Base-by-base conservation (phyloP, 163 green algal genomes). In the Volvox carteri region DNA sequence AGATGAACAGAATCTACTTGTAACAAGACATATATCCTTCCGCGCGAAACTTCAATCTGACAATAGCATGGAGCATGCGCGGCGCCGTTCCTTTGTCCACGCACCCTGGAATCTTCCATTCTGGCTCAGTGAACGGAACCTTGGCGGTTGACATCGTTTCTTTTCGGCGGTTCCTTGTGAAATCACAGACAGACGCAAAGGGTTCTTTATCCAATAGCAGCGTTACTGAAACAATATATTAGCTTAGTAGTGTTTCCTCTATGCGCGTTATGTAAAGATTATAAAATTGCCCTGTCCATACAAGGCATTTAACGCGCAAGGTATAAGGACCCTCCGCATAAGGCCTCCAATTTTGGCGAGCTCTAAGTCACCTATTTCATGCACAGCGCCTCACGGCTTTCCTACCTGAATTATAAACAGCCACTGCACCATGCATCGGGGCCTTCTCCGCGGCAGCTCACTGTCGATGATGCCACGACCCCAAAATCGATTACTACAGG, bases 21-120 rank as follows among this genome's bases (percentile, higher is more conserved):
- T n/a, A n/a, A n/a, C n/a, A n/a, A n/a, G n/a, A n/a, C n/a, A n/a
- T n/a, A n/a, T n/a, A n/a, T n/a, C n/a, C n/a, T n/a, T n/a, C n/a
- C n/a, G n/a, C n/a, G n/a, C n/a, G 39, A 41, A 2, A 74, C 23
- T 41, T 74, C 62, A n/a, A n/a, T 3, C 62, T 74, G 62, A 41
- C 54, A 65, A 65, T 23, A 30, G 54, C 54, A 65, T 65, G 54
- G 54, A 30, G n/a, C 28, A 37, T 75, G 19, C n/a, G 60, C 54
- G 54, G 28, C 54, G 54, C 54, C 28, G 54, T 12, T 65, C 54
- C 54, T 65, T 65, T 23, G 28, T 23, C 54, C 54, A 46, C 85
- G 89, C 60, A 95, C 92, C 93, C 93, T 78, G 93, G 92, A 46
- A 96, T 94, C 75, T 95, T 96, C 91, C 91, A 96, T 92, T 94